Evolutionary conservation across 495 filamentous ascomycete species (phyloP), one percentile per base, ranked within the genome.

Genomic region (Penicillium goetzii): DNA sequence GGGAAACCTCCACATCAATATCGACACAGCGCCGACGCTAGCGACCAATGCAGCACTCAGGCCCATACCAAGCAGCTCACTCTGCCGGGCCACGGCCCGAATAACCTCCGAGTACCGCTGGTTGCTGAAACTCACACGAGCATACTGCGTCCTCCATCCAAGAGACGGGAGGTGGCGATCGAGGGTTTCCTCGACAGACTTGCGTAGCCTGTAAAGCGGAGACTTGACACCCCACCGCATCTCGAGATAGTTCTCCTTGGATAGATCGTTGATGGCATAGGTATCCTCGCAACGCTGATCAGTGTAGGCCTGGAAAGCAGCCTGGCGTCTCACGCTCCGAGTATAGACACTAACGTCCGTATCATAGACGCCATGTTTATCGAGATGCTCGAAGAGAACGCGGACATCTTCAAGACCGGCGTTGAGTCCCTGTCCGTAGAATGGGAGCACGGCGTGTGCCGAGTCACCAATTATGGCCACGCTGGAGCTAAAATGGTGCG

Each of bases 381-480:
- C 90, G 32, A 94, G 83, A 26, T 83, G 68, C 45, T 89, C 82
- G 69, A 97, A 90, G 12, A 97, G 84, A 43, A 93, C 84, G n/a
- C 88, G 82, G 34, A 95, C 87, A 72, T 96, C 88, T 74, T 95
- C 89, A 59, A 99, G 84, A 2, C 92, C 88, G 21, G 95, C 86
- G 74, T 99, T 93, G 81, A 96, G 90, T 52, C 92, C 89, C 69
- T 98, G 90, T 23, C 90, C 90, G 77, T 95, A 91, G 80, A 98
- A 99, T 2, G 96, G 95, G 0, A 99, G 92, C 85, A 99, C 97
- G 52, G 95, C 96, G 76, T 99, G 96, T 8, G 95, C 95, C 25
- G 95, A 93, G 69, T 99, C 95, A 54, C 95, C 95, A 45, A 99
- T 68, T 61, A 99, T 91, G 57, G 96, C 91, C 25, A 81, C 90